Evolutionary conservation across 257 asterid genomes (phyloP).

Genomic region (Solanum tarapatanum): DNA sequence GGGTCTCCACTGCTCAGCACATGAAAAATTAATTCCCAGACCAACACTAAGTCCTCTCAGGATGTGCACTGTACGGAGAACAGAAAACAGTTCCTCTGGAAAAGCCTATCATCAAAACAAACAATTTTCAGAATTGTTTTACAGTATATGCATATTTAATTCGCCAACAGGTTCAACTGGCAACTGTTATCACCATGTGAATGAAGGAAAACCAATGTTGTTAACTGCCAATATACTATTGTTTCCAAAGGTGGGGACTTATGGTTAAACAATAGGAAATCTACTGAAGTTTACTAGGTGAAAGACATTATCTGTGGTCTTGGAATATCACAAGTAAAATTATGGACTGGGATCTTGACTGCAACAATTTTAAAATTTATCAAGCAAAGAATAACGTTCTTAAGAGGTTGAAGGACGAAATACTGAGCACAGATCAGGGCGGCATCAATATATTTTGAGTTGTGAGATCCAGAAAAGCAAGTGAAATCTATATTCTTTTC

Average conservation of each 20-base stretch:
- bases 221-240: background rate
- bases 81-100: conserved; percentile 94
- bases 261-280: background rate
- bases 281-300: background rate
- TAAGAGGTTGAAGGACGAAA: background rate
- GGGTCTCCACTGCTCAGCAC: conserved; percentile 96
- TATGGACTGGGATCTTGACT: background rate
- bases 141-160: background rate
- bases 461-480: background rate
- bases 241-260: background rate
- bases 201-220: background rate
- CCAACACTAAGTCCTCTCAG: conserved; percentile 97
- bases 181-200: background rate
- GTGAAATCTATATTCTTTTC: background rate
- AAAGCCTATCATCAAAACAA: conserved; percentile 43
- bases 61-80: conserved; percentile 87
- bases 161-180: background rate
- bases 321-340: background rate
- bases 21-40: conserved; percentile 81
- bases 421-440: background rate
- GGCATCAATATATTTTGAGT: background rate
- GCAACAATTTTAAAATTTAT: background rate
- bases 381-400: background rate
- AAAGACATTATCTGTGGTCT: background rate
- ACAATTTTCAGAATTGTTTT: background rate